Evolutionary conservation across 805 yeast species (phyloP).

Genomic region (Lachancea dasiensis): DNA sequence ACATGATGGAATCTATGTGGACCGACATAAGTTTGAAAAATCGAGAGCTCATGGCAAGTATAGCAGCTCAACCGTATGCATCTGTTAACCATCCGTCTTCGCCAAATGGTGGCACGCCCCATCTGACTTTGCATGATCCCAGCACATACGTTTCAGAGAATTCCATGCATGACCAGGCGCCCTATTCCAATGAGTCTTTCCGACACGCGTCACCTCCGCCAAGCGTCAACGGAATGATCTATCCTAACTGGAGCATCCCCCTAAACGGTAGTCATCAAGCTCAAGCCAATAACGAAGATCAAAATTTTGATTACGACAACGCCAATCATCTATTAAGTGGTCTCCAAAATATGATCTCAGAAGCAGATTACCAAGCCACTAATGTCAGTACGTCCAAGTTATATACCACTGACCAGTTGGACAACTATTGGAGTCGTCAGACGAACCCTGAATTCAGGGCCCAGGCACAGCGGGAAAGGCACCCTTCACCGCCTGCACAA

Average conservation of each 20-base stretch:
- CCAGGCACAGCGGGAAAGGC: background rate
- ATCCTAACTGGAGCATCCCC: constrained; percentile 9
- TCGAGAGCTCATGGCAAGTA: constrained; percentile 18
- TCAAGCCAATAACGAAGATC: constrained; percentile 11
- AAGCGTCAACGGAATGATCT: constrained; percentile 2
- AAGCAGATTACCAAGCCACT: constrained; percentile 25
- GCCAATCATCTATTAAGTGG: constrained; percentile 29
- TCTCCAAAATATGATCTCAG: constrained; percentile 31
- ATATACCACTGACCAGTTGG: constrained; percentile 34
- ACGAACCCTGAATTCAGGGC: constrained; percentile 1
- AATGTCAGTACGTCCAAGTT: constrained; percentile 28
- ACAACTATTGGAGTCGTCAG: constrained; percentile 26
- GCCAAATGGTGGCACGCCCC: constrained; percentile 7
- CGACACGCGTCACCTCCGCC: constrained; percentile 7
- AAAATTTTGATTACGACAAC: constrained; percentile 27
- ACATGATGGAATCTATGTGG: constrained; percentile 20
- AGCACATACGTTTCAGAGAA: constrained; percentile 13
- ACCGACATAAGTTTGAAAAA: constrained; percentile 22
- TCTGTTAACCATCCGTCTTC: background rate
- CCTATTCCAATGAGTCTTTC: constrained; percentile 4
- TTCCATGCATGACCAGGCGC: constrained; percentile 1
- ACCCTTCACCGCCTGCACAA: background rate
- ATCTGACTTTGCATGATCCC: constrained; percentile 19
- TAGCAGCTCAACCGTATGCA: constrained; percentile 21
- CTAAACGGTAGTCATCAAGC: constrained; percentile 6